phyloP scores from a whole-genome alignment of 768 basidiomycete species.

The Paxillus involutus region DNA sequence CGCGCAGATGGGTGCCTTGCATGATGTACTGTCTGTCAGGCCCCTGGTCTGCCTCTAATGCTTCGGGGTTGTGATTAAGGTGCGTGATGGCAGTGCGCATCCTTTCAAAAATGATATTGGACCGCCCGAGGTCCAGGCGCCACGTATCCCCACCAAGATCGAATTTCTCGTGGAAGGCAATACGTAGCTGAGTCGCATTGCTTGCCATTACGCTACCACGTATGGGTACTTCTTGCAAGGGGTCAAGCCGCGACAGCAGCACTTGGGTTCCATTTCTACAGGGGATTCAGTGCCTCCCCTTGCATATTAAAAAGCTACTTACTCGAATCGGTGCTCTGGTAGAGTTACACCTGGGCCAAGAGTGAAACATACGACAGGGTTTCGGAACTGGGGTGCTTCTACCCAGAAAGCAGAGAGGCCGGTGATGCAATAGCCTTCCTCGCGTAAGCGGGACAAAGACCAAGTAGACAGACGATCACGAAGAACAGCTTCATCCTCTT shows the following conservation, averaged over 20 bases:
- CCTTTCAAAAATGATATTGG: conserved; percentile 62
- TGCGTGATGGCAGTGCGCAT: conserved; percentile 67
- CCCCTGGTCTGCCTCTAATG: conserved; percentile 34
- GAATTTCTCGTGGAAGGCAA: conserved; percentile 56
- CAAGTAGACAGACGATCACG: conserved; percentile 67
- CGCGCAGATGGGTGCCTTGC: conserved; percentile 71
- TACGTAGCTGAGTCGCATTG: conserved; percentile 51
- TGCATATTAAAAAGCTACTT: conserved; percentile 21
- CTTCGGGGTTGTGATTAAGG: conserved; percentile 53
- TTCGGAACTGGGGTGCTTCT: conserved; percentile 59
- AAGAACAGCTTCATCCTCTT: conserved; percentile 58
- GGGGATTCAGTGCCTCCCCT: neutral
- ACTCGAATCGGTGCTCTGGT: conserved; percentile 74
- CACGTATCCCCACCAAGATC: conserved; percentile 48
- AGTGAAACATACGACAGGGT: conserved; percentile 64
- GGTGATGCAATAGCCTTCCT: conserved; percentile 75
- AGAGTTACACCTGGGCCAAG: conserved; percentile 63
- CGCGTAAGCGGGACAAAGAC: conserved; percentile 55
- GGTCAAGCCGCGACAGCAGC: conserved; percentile 62
- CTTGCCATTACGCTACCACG: conserved; percentile 55
- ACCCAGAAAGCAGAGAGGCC: conserved; percentile 70
- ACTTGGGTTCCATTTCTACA: conserved; percentile 69
- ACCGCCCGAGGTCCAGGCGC: conserved; percentile 71
- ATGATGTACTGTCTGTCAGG: conserved; percentile 52
- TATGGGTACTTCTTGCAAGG: conserved; percentile 51